Evolutionary conservation across 2,329 filamentous ascomycete genomes (phyloP), one percentile per base, ranked within the genome.

Genomic region (Botrytis fragariae): DNA sequence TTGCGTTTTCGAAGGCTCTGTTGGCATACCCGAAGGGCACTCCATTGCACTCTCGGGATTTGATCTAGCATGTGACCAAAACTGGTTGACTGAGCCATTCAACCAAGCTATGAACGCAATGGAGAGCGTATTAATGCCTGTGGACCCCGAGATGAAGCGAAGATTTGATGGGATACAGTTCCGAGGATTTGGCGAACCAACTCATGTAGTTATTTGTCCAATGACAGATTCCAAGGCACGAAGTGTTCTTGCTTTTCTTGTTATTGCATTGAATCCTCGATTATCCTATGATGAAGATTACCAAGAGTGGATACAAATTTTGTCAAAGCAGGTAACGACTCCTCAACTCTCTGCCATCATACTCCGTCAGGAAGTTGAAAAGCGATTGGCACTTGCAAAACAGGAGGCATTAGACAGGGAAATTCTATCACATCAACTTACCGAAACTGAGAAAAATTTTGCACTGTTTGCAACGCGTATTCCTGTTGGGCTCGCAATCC

Each of bases 221-320:
- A 90, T 96, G n/a, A 89, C 93, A 75, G 91, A 92, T 0, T 94
- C 92, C 0, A 92, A 94, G 71, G 87, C 87, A 8, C 35, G 54
- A 71, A 85, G 86, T 16, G 89, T 92, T 0, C 87, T 94, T 1
- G 75, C 72, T 22, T 77, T 76, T 68, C 65, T 75, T 35, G 75
- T 76, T 14, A 63, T 73, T 32, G 76, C 72, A n/a, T 85, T 93
- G 14, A 96, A 96, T 79, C 92, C 93, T 3, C 85, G 92, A 60
- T 86, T 92, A 72, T 91, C 91, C 0, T 95, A 92, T 77, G 92
- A 96, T 77, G 89, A 91, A 44, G 93, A 95, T 76, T 96, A 95
- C 79, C 87, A 89, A 75, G 64, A 68, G 16, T 68, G 64, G 64
- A 29, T 68, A 54, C 64, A 68, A 22, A 42, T 68, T 35, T 79